A percentile compares a stretch with the other conserved stretches of the same genome.
Evolutionary conservation across 306 rosid species (phyloP).

Genomic region (Luffa aegyptiaca): DNA sequence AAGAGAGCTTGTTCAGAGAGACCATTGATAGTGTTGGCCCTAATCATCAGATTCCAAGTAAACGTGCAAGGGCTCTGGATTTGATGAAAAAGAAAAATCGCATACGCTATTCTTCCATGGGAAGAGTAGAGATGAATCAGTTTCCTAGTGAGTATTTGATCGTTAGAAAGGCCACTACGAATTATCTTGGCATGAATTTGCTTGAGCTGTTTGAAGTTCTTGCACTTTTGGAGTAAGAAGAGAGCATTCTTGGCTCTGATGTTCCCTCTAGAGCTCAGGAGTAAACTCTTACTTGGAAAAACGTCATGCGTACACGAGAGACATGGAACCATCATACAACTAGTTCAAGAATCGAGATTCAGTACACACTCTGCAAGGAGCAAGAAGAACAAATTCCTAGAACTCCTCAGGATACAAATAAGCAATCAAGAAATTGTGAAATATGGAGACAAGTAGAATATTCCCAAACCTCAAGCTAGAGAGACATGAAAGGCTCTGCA

Average conservation of each 20-base stretch:
- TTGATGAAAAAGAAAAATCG: constrained; percentile 38
- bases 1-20: constrained; percentile 31
- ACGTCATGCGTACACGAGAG: constrained; percentile 26
- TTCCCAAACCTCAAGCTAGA: background rate
- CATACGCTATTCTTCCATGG: constrained; percentile 33
- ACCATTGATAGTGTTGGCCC: constrained; percentile 29
- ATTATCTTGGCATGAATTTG: constrained; percentile 53
- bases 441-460: background rate
- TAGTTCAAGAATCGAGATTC: background rate
- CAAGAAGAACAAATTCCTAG: background rate
- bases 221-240: constrained; percentile 33
- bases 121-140: constrained; percentile 41
- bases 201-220: constrained; percentile 39
- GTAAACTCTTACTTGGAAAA: constrained; percentile 8
- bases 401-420: background rate
- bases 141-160: constrained; percentile 46
- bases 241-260: constrained; percentile 29
- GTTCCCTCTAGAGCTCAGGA: constrained; percentile 15
- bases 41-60: constrained; percentile 66
- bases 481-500: background rate
- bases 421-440: background rate
- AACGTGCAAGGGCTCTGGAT: constrained; percentile 33
- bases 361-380: background rate
- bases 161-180: constrained; percentile 36
- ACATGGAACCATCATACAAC: constrained; percentile 13